Base-by-base conservation (phyloP, 129 eudicot genomes). In the Escallonia rubra region DNA sequence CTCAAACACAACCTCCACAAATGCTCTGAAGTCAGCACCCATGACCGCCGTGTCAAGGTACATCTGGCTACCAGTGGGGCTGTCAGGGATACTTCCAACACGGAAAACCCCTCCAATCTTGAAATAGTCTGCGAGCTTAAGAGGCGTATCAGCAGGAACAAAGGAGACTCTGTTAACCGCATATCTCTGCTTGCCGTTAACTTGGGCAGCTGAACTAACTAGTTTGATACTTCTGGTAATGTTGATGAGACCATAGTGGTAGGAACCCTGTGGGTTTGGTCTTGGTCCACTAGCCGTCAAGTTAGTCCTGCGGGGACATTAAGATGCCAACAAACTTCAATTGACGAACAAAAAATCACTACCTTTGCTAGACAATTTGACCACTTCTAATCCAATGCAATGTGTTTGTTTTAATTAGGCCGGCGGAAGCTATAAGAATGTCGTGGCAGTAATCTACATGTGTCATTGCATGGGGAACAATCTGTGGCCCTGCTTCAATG, bases 211-310 rank as follows among this genome's bases (percentile, higher is more conserved):
- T 1, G 80, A 56, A 53, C 73, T 88, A 0, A 54, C 61, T 44
- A 91, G 60, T 41, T 11, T 74, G 54, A 91, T 85, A 2, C 96
- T 91, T 71, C 94, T 65, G 6, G 72, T 70, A 6, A 86, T 64
- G 13, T 75, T 79, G 72, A 91, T 83, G 39, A 69, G 82, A 43
- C 97, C 97, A 61, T 91, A 91, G 65, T 88, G 97, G 78, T 88
- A 91, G 2, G 97, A 91, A 14, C 97, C 97, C 77, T 91, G 97
- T 16, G 97, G 97, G 82, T 91, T 91, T 8, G 97, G 97, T 67
- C 97, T 85, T 2, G 97, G 96, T 44, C 97, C 97, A 72, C 97
- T 91, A 3, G 97, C 96, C 0, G 96, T 91, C 57, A 91, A 72
- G 60, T 91, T 91, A n/a, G 97, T 90, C 92, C 97, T 86, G 75